These are phyloP conservation scores for Bromus sterilis DNA, from an alignment of 176 grass and related monocot genomes.

Conservation along the genomic window DNA sequence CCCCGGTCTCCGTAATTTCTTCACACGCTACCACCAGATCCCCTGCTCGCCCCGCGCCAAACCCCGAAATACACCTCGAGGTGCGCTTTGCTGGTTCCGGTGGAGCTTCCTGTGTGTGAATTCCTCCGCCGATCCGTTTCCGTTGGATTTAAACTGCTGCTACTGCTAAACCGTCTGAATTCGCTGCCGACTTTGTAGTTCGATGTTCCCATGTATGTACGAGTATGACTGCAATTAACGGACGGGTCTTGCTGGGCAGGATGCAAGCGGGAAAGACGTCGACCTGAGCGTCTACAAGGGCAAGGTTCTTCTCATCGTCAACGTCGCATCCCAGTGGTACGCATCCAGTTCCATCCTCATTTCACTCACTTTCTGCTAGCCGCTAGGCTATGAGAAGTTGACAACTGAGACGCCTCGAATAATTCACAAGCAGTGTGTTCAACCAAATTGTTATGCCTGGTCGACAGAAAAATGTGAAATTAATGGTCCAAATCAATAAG, in stretches of 20 bases:
- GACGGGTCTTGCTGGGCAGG: conserved; percentile 24
- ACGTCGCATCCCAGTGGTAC: conserved; percentile 94
- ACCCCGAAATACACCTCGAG: neutral
- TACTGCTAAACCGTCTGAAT: neutral
- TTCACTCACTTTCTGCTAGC: neutral
- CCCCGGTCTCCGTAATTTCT: neutral
- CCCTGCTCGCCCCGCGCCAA: neutral
- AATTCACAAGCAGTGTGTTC: neutral
- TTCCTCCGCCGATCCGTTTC: neutral
- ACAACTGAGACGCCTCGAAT: neutral
- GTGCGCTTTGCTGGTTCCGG: neutral
- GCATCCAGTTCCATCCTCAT: neutral
- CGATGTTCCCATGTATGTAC: no score
- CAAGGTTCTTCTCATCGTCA: conserved; percentile 85
- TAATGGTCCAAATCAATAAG: neutral
- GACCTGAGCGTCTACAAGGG: conserved; percentile 94
- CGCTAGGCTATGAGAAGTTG: neutral
- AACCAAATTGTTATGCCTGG: neutral
- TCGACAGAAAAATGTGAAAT: neutral
- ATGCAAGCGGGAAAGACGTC: conserved; percentile 76
- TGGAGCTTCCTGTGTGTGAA: neutral
- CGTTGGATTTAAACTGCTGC: neutral
- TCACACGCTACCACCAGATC: neutral
- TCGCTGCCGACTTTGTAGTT: neutral
- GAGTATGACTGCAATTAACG: no score